Base-by-base conservation (phyloP, 164 flowering plant genomes). In the Nelumbo lutea region DNA sequence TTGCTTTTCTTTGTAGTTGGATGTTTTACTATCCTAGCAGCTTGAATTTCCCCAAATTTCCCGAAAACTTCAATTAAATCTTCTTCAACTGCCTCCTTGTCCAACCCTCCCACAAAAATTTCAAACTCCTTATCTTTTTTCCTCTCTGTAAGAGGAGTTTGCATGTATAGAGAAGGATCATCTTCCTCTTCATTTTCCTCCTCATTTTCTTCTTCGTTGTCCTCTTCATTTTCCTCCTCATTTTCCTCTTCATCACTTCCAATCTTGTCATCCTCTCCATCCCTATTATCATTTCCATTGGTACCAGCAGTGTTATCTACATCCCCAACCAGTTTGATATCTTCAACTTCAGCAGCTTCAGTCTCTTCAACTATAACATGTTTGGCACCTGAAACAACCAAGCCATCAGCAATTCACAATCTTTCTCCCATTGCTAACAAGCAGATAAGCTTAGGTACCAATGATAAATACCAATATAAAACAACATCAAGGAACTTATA, bases 41-140 rank as follows among this genome's bases (percentile, higher is more conserved):
- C 60, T 65, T 73, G 70, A 61, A 82, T 68, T 66, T 82, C 85
- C 27, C 85, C 85, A 72, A 74, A 78, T 15, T 44, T 70, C 27
- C 75, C 75, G 64, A 82, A 82, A 1, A 82, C 78, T 55, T 80
- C 62, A 45, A 66, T 74, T 70, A 82, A 59, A 72, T 82, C 85
- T 13, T 80, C 83, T 70, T 82, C 85, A 65, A 70, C 76, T 57
- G 81, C 75, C 59, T 66, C 76, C 73, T 66, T 78, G 52, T 76
- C 80, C 68, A 82, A 60, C 52, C 83, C 83, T 61, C 85, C 85
- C 39, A 82, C 74, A 65, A 76, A 76, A 67, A 82, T 74, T 65
- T 82, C 83, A 62, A 78, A 69, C 39, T 76, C 81, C 56, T 74
- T 80, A 61, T 74, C 76, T 48, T 65, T 79, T 60, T 76, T 79